These are phyloP conservation scores for Lepidium didymum DNA, from an alignment of 345 rosid genomes.

Conservation along the genomic window DNA sequence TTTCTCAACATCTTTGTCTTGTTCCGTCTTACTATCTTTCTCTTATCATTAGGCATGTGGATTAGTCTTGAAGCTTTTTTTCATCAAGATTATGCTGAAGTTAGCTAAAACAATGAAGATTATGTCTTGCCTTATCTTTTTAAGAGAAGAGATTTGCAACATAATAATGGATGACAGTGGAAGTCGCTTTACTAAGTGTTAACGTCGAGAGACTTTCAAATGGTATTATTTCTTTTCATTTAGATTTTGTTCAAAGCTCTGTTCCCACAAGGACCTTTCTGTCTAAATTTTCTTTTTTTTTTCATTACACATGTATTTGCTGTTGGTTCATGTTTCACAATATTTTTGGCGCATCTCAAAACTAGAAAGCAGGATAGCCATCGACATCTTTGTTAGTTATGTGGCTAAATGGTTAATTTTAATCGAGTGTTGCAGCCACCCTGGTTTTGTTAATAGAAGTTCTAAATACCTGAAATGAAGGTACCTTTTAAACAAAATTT, in stretches of 20 bases:
- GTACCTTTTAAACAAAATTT: background rate
- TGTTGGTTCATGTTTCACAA: background rate
- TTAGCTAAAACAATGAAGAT: background rate
- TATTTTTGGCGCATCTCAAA: background rate
- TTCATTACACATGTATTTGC: background rate
- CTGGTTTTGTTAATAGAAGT: background rate
- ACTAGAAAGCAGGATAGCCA: background rate
- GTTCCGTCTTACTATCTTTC: constrained; percentile 7
- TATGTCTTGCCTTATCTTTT: background rate
- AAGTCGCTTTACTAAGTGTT: background rate
- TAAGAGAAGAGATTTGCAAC: background rate
- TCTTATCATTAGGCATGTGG: constrained; percentile 6
- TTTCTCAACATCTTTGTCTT: background rate
- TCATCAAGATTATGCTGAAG: constrained; percentile 3
- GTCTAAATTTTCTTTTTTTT: background rate
- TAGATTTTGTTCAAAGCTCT: background rate
- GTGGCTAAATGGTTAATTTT: background rate
- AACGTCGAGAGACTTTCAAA: background rate
- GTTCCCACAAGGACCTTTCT: background rate
- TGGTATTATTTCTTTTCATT: constrained; percentile 1
- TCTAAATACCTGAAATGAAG: background rate
- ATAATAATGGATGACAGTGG: background rate
- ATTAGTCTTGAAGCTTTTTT: background rate
- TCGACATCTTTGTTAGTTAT: background rate
- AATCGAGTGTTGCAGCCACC: background rate